These are phyloP conservation scores for Coemansia reversa DNA, from an alignment of 192 early-diverging fungal species.

Conservation along the genomic window DNA sequence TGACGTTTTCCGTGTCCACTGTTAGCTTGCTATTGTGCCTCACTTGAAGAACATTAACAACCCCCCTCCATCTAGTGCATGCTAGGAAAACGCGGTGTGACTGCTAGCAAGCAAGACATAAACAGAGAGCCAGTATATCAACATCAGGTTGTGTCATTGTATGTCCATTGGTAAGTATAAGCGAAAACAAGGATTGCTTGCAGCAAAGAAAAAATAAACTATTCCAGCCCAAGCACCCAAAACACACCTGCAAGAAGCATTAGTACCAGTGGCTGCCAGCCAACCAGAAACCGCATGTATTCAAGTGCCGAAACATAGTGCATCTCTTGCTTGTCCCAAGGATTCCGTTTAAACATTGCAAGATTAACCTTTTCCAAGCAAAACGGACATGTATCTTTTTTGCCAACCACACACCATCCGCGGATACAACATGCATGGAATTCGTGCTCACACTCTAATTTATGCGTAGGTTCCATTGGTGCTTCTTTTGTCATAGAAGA, in stretches of 20 bases:
- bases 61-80: background rate
- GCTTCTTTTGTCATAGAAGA: background rate
- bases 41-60: background rate
- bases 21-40: background rate
- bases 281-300: conserved; percentile 54
- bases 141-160: background rate
- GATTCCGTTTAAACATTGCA: conserved; percentile 37
- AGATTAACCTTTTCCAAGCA: conserved; percentile 56
- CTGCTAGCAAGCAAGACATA: background rate
- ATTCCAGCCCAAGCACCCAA: conserved; percentile 44
- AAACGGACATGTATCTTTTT: conserved; percentile 53
- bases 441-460: conserved; percentile 41
- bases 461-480: conserved; percentile 35
- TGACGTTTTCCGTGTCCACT: no score
- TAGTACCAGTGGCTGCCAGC: conserved; percentile 52
- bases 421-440: conserved; percentile 57
- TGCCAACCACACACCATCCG: conserved; percentile 57
- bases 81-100: background rate
- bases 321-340: conserved; percentile 57
- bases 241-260: conserved; percentile 34
- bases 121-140: background rate
- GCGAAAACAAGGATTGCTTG: background rate
- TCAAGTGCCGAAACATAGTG: conserved; percentile 52
- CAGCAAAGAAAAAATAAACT: background rate
- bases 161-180: background rate